A percentile compares a stretch with the other conserved stretches of the same genome.
phyloP scores from a whole-genome alignment of 352 stramenopile species.

The Globisporangium yorkense region DNA sequence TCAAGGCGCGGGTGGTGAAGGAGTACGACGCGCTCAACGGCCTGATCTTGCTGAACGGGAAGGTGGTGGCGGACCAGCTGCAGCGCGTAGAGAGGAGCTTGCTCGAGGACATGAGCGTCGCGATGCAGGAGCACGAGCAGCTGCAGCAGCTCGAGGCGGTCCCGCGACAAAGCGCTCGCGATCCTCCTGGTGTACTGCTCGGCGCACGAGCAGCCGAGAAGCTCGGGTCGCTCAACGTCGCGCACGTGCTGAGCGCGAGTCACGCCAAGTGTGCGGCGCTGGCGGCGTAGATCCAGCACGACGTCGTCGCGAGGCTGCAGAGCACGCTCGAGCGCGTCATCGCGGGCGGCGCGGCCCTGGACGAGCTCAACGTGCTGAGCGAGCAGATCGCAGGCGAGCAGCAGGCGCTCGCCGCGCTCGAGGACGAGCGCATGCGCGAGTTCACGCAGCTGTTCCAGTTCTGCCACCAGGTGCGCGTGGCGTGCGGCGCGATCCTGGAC shows the following conservation, averaged over 20 bases:
- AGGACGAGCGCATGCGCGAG: conserved; percentile 15
- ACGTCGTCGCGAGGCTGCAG: background rate
- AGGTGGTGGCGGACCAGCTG: conserved; percentile 21
- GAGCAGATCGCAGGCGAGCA: conserved; percentile 16
- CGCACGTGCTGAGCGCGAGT: conserved; percentile 4
- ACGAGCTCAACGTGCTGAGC: conserved; percentile 12
- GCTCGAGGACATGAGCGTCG: conserved; percentile 17
- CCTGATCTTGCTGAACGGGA: conserved; percentile 37
- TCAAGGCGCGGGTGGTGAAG: conserved; percentile 12
- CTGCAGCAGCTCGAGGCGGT: conserved; percentile 27
- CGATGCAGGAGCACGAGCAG: conserved; percentile 25
- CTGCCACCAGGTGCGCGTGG: conserved; percentile 15
- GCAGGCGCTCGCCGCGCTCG: conserved; percentile 16
- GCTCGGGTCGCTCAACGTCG: conserved; percentile 2
- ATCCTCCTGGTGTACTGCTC: conserved; percentile 31
- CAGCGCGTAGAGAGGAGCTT: conserved; percentile 17
- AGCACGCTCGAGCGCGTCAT: conserved; percentile 3
- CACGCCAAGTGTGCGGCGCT: conserved; percentile 13
- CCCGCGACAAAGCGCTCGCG: conserved; percentile 34
- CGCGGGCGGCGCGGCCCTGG: background rate
- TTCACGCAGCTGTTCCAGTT: conserved; percentile 25
- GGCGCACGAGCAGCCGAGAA: conserved; percentile 5
- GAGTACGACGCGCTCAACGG: conserved; percentile 34
- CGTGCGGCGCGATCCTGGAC: conserved; percentile 8
- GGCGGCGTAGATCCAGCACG: conserved; percentile 6